Conservation (phyloP, 1,139 yeast species). For the Lodderomyces theae region DNA sequence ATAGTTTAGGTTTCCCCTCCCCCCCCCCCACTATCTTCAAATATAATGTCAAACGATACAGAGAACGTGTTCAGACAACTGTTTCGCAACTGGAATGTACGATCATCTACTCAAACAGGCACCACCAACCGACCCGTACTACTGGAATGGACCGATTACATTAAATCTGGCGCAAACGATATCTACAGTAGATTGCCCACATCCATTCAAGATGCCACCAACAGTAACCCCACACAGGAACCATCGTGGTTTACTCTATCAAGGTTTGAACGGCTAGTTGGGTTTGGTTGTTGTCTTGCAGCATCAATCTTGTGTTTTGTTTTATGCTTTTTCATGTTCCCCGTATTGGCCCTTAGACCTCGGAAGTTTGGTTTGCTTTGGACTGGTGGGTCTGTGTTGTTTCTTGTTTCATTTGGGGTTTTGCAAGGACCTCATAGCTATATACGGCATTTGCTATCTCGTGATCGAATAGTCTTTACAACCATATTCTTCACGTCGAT, state of each 20-base stretch:
- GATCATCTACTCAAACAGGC: constrained; percentile 16
- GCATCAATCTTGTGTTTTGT: constrained; percentile 80
- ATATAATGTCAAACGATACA: constrained; percentile 26
- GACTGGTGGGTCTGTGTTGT: constrained; percentile 87
- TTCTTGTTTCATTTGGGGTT: constrained; percentile 86
- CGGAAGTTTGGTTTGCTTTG: constrained; percentile 86
- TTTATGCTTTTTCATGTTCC: constrained; percentile 78
- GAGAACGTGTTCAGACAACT: constrained; percentile 44
- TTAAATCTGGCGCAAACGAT: constrained; percentile 41
- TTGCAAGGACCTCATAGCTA: constrained; percentile 90
- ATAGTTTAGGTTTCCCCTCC: too few relatives aligned
- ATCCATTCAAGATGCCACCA: constrained; percentile 17
- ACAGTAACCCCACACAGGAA: constrained; percentile 24
- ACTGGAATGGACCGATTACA: constrained; percentile 47
- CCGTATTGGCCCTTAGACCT: constrained; percentile 86
- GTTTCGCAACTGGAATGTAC: constrained; percentile 40
- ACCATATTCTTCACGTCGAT: constrained; percentile 75
- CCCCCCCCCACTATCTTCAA: background rate
- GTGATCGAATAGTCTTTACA: constrained; percentile 77
- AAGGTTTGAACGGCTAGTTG: constrained; percentile 74
- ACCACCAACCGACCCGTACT: constrained; percentile 25
- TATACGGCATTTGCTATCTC: constrained; percentile 67
- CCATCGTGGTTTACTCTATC: constrained; percentile 62
- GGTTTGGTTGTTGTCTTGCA: constrained; percentile 72
- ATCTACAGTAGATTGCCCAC: constrained; percentile 42